phyloP scores from a whole-genome alignment of 352 stramenopile genomes.

The Globisporangium spiculum region DNA sequence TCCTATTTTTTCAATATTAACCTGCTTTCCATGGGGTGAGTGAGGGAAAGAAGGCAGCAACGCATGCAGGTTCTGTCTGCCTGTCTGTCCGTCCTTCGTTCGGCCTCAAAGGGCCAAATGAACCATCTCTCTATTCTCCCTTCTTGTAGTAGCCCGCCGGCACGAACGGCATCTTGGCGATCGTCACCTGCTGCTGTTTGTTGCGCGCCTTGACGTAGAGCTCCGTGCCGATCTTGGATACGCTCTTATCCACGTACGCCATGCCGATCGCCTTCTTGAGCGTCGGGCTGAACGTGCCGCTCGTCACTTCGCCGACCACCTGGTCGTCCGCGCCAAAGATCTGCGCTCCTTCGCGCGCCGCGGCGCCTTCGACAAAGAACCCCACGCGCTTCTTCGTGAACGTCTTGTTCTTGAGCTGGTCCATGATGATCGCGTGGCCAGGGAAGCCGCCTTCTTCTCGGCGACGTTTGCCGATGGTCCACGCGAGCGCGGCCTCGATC shows the following conservation, averaged over 20 bases:
- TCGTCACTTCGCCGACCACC: slow-evolving; percentile 93
- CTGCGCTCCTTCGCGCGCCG: slow-evolving; percentile 90
- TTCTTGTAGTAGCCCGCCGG: slow-evolving; percentile 95
- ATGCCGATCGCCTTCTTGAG: slow-evolving; percentile 98
- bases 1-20: background rate
- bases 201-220: slow-evolving; percentile 94
- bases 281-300: slow-evolving; percentile 95
- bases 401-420: slow-evolving; percentile 93
- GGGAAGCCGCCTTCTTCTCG: slow-evolving; percentile 92
- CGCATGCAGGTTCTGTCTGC: background rate
- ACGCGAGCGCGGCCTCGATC: slow-evolving; percentile 93
- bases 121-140: slow-evolving; percentile 29
- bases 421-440: slow-evolving; percentile 94
- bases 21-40: background rate
- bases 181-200: slow-evolving; percentile 91
- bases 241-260: slow-evolving; percentile 95
- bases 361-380: slow-evolving; percentile 94
- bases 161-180: slow-evolving; percentile 99
- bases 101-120: background rate
- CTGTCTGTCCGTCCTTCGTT: background rate
- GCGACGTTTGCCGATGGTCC: slow-evolving; percentile 89
- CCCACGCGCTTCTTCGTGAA: slow-evolving; percentile 93
- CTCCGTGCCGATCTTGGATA: slow-evolving; percentile 91
- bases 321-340: slow-evolving; percentile 88
- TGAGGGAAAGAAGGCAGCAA: background rate